A percentile compares a stretch with the other conserved stretches of the same genome.
phyloP scores from a whole-genome alignment of 495 filamentous ascomycete genomes.

The Penicillium dipodomyicola region DNA sequence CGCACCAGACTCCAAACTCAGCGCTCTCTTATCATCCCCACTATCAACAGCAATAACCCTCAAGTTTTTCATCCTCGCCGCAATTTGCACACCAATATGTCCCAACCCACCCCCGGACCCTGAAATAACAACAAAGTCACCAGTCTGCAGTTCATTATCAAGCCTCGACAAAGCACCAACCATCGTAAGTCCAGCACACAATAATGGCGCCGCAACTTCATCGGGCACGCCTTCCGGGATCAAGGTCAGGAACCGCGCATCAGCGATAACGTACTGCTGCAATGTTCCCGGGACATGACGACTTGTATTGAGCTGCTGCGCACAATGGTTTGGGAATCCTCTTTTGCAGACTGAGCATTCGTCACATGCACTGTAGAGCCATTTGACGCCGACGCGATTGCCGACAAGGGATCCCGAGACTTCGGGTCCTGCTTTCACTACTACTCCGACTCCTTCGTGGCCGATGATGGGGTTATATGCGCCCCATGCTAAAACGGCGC shows the following conservation, averaged over 20 bases:
- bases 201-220: constrained; percentile 33
- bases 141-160: constrained; percentile 22
- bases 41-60: constrained; percentile 37
- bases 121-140: constrained; percentile 35
- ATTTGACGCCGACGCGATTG: constrained; percentile 40
- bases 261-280: constrained; percentile 37
- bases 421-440: constrained; percentile 26
- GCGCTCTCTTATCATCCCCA: constrained; percentile 29
- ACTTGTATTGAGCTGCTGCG: constrained; percentile 36
- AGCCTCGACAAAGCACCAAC: constrained; percentile 26
- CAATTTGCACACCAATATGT: constrained; percentile 38
- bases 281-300: constrained; percentile 38
- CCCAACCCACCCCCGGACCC: constrained; percentile 39
- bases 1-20: constrained; percentile 32
- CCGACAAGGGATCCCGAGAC: constrained; percentile 23
- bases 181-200: constrained; percentile 39
- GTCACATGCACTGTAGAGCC: constrained; percentile 37
- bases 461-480: constrained; percentile 33
- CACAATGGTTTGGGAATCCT: constrained; percentile 30
- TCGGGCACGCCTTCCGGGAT: constrained; percentile 29
- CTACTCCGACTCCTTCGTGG: constrained; percentile 39
- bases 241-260: constrained; percentile 28
- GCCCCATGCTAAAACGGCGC: constrained; percentile 22
- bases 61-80: constrained; percentile 26
- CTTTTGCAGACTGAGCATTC: constrained; percentile 37